Conservation (phyloP, 441 rosid genomes). For the Iberis amara region DNA sequence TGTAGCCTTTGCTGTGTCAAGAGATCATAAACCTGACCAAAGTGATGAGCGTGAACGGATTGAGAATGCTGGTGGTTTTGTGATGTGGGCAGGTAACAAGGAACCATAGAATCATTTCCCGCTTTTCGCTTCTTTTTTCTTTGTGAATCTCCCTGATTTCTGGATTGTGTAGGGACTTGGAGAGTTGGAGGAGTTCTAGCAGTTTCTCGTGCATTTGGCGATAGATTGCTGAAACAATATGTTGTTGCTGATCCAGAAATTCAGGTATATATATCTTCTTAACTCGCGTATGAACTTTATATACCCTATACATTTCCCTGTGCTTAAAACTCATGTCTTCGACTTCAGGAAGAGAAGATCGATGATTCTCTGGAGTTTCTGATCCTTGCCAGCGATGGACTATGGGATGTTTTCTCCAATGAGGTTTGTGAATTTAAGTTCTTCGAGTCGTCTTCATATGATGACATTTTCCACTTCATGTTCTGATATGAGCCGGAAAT, state of each 20-base stretch:
- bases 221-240: slow-evolving; percentile 76
- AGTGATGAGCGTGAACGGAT: slow-evolving; percentile 86
- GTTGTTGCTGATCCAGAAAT: slow-evolving; percentile 98
- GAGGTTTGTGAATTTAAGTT: slow-evolving; percentile 44
- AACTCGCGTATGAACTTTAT: slow-evolving; percentile 3
- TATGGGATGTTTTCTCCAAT: slow-evolving; percentile 86
- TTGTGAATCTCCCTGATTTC: not conserved
- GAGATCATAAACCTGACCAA: slow-evolving; percentile 94
- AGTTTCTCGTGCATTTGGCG: slow-evolving; percentile 96
- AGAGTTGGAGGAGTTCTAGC: slow-evolving; percentile 97
- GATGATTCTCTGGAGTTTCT: slow-evolving; percentile 87
- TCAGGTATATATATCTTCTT: slow-evolving; percentile 37
- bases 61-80: slow-evolving; percentile 93
- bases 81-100: slow-evolving; percentile 84
- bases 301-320: not conserved
- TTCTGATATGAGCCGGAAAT: too few species aligned
- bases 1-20: slow-evolving; percentile 84
- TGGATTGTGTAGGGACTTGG: slow-evolving; percentile 65
- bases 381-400: slow-evolving; percentile 88
- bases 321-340: not conserved
- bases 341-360: slow-evolving; percentile 28
- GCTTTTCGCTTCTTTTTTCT: not conserved
- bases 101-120: not conserved
- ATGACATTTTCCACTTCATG: too few species aligned
- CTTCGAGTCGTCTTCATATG: not conserved